A percentile compares a stretch with the other conserved stretches of the same genome.
Conservation (phyloP, 805 yeast genomes). For the Lachancea cidri region DNA sequence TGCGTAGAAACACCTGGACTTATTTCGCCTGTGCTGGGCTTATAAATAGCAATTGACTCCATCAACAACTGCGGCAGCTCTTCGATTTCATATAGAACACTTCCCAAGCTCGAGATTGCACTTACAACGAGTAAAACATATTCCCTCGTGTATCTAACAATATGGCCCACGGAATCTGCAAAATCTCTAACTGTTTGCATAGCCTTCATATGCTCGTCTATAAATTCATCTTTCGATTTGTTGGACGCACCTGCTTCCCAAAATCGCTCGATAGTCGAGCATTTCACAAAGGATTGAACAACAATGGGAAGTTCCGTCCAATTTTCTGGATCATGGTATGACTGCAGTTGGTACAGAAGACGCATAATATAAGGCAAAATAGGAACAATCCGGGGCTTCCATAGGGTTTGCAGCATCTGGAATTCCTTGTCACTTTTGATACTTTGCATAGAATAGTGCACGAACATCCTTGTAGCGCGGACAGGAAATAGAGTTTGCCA, state of each 20-base stretch:
- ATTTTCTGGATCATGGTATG: slow-evolving; percentile 88
- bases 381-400: slow-evolving; percentile 93
- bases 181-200: slow-evolving; percentile 91
- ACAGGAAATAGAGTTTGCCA: slow-evolving; percentile 96
- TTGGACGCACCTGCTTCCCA: slow-evolving; percentile 98
- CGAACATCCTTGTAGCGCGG: slow-evolving; percentile 88
- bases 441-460: slow-evolving; percentile 93
- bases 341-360: slow-evolving; percentile 82
- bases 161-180: slow-evolving; percentile 97
- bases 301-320: slow-evolving; percentile 85
- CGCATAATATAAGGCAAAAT: slow-evolving; percentile 88
- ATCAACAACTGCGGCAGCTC: slow-evolving; percentile 70
- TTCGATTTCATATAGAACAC: slow-evolving; percentile 81
- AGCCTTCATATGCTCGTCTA: slow-evolving; percentile 91
- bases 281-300: slow-evolving; percentile 87
- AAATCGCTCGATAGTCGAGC: slow-evolving; percentile 86
- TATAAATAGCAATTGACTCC: slow-evolving; percentile 69
- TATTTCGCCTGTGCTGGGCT: slow-evolving; percentile 47
- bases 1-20: slow-evolving; percentile 83
- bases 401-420: slow-evolving; percentile 56
- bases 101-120: slow-evolving; percentile 84
- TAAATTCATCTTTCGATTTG: slow-evolving; percentile 88
- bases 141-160: slow-evolving; percentile 90
- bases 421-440: slow-evolving; percentile 75
- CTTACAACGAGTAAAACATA: slow-evolving; percentile 89